phyloP scores from a whole-genome alignment of 306 rosid genomes.

The Fragaria nilgerrensis region DNA sequence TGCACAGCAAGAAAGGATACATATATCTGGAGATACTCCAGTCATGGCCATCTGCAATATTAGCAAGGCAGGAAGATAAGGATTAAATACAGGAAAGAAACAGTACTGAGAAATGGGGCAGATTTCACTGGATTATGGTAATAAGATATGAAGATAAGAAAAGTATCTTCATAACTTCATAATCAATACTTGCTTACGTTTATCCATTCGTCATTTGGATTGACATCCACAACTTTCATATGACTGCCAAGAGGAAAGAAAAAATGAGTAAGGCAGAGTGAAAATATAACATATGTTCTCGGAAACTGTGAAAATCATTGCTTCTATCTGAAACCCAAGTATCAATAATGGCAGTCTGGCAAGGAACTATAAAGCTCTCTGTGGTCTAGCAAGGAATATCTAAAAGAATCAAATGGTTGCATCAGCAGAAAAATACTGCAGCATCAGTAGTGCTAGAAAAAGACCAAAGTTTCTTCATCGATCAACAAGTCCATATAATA shows the following conservation, averaged over 20 bases:
- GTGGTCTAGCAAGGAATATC: neutral
- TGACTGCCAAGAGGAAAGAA: constrained; percentile 60
- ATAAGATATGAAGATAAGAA: neutral
- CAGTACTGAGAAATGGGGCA: neutral
- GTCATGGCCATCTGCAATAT: constrained; percentile 90
- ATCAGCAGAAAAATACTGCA: constrained; percentile 4
- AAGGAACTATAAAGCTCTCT: constrained; percentile 6
- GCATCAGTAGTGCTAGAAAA: constrained; percentile 8
- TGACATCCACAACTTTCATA: constrained; percentile 90
- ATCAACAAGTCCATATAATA: neutral
- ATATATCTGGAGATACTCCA: constrained; percentile 87
- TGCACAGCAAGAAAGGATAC: constrained; percentile 59
- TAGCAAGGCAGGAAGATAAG: constrained; percentile 27
- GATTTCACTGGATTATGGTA: neutral
- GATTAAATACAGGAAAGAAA: constrained; percentile 14
- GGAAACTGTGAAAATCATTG: constrained; percentile 8
- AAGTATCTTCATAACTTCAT: neutral
- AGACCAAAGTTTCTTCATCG: neutral
- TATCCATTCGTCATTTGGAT: constrained; percentile 91
- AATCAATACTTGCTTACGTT: constrained; percentile 61
- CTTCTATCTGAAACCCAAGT: constrained; percentile 19
- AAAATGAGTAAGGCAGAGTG: constrained; percentile 14
- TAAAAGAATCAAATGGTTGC: neutral
- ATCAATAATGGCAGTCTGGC: constrained; percentile 10
- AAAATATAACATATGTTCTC: constrained; percentile 8